Evolutionary conservation across 1,284 basidiomycete genomes (phyloP), one percentile per base, ranked within the genome.

Genomic region (Apiotrichum siamense): DNA sequence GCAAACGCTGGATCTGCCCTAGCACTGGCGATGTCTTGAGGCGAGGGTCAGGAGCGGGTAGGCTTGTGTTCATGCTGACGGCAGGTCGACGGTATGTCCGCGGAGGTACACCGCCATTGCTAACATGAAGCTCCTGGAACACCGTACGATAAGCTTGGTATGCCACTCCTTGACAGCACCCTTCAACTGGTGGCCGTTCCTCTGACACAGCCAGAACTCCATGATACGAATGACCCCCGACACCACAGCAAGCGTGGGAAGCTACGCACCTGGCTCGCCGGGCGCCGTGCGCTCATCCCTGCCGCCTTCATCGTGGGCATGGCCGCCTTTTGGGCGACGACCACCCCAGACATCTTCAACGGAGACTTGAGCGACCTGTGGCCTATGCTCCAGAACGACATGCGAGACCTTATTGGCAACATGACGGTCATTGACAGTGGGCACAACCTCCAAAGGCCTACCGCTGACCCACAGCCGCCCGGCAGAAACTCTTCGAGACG

Each of bases 401-500:
- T 67, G 25, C 50, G 61, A 18, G 67, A 68, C 25, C 54, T 73
- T 10, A 42, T 73, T 2, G 57, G 58, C 35, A 73, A 73, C 50
- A 53, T 73, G 35, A 67, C 69, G 3, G 36, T 70, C 5, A 62
- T 72, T 20, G 67, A 69, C 44, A 54, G 65, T 67, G 12, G n/a
- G 9, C 25, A 35, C 24, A 12, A 20, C 12, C 20, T 11, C 18
- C 6, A 7, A 5, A 12, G 18, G 10, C 20, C 18, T 3, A 3
- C n/a, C 10, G 29, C 48, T 63, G 81, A 76, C 57, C 82, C 84
- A 11, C 84, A 87, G 3, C 86, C 84, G 65, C 77, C 81, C 2
- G 87, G 81, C 87, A 88, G 86, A 73, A 66, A 12, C 79, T 92
- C 57, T 57, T 57, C 24, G 86, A 85, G 62, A 84, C 80, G 21